Base-by-base conservation (phyloP, 179 eudicot species). In the Actinidia polygama region DNA sequence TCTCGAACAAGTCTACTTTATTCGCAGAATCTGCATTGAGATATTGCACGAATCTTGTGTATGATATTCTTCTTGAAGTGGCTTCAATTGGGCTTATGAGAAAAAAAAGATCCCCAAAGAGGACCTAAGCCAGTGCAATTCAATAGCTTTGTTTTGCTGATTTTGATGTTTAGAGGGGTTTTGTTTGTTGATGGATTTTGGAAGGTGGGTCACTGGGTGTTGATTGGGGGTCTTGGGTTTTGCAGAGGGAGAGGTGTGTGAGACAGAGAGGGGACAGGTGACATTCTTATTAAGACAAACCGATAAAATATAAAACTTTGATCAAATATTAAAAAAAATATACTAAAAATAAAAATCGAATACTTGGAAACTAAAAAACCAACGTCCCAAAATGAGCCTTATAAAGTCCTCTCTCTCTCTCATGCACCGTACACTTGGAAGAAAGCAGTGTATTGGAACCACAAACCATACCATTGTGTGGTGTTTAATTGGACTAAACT, bases 1-100 rank as follows among this genome's bases (percentile, higher is more conserved):
- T 93, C 75, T 93, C 89, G 76, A 92, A 85, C 81, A 95, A 85
- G 81, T 95, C 98, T 66, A 93, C 94, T 55, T 88, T 93, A 83
- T 80, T 92, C 70, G 93, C 97, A 69, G 73, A 91, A 36, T 88
- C 97, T 85, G 90, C 93, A 83, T 95, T 91, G 64, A 95, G 83
- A 78, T 92, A 92, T 84, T 89, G 84, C 72, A 95, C 80, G 81
- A 95, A 92, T 84, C 93, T 93, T 0, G 97, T 88, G 81, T 93
- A 95, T 9, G 98, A 95, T 67, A 95, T 36, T 83, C 94, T 87
- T 50, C 85, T 93, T 14, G 95, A 91, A 78, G 89, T 67, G 10
- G 88, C 55, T 18, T 90, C 93, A 4, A 44, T 46, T 14, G 94
- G 86, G 83, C 26, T 30, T 30, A 30, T 80, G 84, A 71, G 78